A percentile compares a stretch with the other conserved stretches of the same genome.
phyloP scores from a whole-genome alignment of 164 flowering plant species.

The Dillenia turbinata region DNA sequence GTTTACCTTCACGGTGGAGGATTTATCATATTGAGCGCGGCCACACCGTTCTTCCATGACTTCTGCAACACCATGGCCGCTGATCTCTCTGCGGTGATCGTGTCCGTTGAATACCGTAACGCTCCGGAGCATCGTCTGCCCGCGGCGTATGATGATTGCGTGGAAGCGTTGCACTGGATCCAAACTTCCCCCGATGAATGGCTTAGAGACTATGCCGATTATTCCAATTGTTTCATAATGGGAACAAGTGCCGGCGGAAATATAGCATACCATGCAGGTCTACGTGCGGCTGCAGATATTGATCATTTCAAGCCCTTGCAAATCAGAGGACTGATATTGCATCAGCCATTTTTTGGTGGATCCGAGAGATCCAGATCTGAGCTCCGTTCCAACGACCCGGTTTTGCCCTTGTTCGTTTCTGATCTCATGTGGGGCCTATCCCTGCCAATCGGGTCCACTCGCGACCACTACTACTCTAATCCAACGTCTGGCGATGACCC shows the following conservation, averaged over 20 bases:
- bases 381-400: slow-evolving; percentile 5
- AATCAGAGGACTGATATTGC: slow-evolving; percentile 23
- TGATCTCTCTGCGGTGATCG: slow-evolving; percentile 1
- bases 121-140: slow-evolving; percentile 18
- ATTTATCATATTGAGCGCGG: no score
- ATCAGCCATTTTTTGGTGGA: slow-evolving; percentile 27
- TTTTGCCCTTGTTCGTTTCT: slow-evolving; percentile 3
- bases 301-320: slow-evolving; percentile 11
- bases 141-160: slow-evolving; percentile 11
- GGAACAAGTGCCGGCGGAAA: slow-evolving; percentile 23
- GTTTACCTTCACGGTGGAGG: no score
- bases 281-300: slow-evolving; percentile 3
- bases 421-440: slow-evolving; percentile 18
- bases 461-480: slow-evolving; percentile 4
- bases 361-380: slow-evolving; percentile 14
- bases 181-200: slow-evolving; percentile 9
- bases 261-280: slow-evolving; percentile 17
- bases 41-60: slow-evolving; percentile 7
- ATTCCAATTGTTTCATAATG: slow-evolving; percentile 14
- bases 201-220: slow-evolving; percentile 10
- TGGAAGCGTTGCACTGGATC: slow-evolving; percentile 1
- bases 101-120: slow-evolving; percentile 13
- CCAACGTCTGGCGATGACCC: not conserved
- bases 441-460: slow-evolving; percentile 4
- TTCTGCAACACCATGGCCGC: not conserved